These are phyloP conservation scores for Blastocystis sp. DNA, from an alignment of 352 stramenopile species.

Conservation along the genomic window DNA sequence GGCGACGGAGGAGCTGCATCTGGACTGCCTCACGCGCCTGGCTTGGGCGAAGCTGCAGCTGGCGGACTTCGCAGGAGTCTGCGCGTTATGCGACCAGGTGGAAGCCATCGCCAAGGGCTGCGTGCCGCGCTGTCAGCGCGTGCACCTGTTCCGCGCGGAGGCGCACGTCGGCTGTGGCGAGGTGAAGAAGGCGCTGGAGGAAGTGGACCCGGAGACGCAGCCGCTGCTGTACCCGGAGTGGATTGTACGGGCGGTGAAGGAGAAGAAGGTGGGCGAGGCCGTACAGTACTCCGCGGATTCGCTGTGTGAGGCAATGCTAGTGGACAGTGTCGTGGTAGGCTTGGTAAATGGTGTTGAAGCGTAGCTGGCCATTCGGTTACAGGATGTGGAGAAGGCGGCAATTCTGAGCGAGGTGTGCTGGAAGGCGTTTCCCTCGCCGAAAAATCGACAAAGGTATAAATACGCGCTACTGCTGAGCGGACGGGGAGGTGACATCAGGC, in stretches of 20 bases:
- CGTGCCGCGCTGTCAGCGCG: background rate
- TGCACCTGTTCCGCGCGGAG: background rate
- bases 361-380: background rate
- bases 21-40: background rate
- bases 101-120: background rate
- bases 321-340: background rate
- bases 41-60: background rate
- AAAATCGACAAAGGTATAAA: background rate
- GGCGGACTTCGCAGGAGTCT: background rate
- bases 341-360: background rate
- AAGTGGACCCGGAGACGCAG: background rate
- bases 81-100: background rate
- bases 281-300: background rate
- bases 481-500: background rate
- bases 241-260: background rate
- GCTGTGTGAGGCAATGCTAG: background rate
- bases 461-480: background rate
- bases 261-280: background rate
- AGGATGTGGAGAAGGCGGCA: background rate
- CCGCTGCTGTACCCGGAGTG: background rate
- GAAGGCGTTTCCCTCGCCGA: background rate
- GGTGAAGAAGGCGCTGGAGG: background rate
- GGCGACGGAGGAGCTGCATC: background rate
- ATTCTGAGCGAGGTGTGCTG: background rate
- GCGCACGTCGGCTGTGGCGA: background rate